Conservation (phyloP, 257 asterid genomes). For the Scutellaria baicalensis region DNA sequence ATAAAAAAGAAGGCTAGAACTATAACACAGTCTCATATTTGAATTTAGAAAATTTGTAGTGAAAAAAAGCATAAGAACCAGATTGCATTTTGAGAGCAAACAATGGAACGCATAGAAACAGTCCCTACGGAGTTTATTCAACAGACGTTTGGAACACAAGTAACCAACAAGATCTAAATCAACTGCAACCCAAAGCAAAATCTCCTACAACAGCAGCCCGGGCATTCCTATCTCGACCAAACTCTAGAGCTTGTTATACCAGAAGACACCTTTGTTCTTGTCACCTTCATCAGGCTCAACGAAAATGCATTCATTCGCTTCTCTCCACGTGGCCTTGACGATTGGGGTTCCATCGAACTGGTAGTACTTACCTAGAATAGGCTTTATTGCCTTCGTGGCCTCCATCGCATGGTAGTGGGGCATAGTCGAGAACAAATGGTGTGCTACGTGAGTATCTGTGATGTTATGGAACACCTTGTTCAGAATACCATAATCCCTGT, state of each 20-base stretch:
- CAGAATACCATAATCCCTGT: conserved; percentile 64
- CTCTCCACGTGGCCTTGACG: conserved; percentile 62
- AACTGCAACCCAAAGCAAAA: background rate
- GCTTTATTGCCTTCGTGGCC: conserved; percentile 76
- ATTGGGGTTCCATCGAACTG: conserved; percentile 65
- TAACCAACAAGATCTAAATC: background rate
- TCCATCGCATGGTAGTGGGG: conserved; percentile 86
- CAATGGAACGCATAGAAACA: background rate
- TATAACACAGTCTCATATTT: too few species aligned
- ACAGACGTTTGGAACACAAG: background rate
- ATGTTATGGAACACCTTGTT: conserved; percentile 75
- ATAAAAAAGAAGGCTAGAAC: too few species aligned
- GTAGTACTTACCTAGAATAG: conserved; percentile 61
- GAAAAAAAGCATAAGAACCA: background rate
- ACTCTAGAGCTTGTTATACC: conserved; percentile 69
- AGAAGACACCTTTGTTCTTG: conserved; percentile 56
- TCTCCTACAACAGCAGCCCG: conserved; percentile 15
- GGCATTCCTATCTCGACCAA: background rate
- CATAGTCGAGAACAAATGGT: conserved; percentile 78
- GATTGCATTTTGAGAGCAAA: background rate
- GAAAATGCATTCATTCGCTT: conserved; percentile 65
- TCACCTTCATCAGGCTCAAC: conserved; percentile 60
- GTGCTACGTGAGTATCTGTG: conserved; percentile 75
- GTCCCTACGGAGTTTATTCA: background rate
- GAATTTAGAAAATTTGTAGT: too few species aligned